phyloP scores from a whole-genome alignment of 495 filamentous ascomycete genomes.

The Margaritispora aquatica region DNA sequence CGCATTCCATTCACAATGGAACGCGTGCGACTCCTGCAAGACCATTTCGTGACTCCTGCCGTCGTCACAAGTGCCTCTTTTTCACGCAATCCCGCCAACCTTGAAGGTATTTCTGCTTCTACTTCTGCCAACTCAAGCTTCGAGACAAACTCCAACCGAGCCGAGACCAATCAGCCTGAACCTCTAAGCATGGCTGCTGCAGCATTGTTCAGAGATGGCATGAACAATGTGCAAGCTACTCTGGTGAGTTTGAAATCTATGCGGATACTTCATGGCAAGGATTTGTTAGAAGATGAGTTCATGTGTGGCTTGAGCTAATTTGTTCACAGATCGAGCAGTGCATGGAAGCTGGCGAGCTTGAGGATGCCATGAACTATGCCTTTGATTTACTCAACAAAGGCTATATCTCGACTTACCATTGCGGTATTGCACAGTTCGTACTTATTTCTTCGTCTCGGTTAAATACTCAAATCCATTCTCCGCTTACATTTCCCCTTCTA shows the following conservation, averaged over 20 bases:
- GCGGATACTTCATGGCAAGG: neutral
- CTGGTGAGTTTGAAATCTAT: neutral
- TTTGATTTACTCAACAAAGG: neutral
- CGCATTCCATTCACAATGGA: no score
- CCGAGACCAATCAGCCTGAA: no score
- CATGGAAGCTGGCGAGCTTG: neutral
- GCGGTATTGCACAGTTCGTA: neutral
- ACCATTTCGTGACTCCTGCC: no score
- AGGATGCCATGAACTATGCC: neutral
- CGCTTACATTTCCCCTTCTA: no score
- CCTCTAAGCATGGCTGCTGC: neutral
- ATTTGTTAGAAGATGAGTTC: neutral
- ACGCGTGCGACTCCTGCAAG: no score
- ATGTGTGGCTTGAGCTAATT: neutral
- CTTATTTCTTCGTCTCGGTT: no score
- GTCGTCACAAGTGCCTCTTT: no score
- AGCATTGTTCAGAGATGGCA: neutral
- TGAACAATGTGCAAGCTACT: neutral
- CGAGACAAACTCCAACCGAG: no score
- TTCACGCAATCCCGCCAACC: no score
- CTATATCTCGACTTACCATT: neutral
- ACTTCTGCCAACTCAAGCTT: no score
- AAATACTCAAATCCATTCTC: no score
- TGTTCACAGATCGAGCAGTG: neutral
- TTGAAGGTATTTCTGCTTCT: no score